Base-by-base conservation (phyloP, 768 basidiomycete genomes). In the Termitomyces sp. region DNA sequence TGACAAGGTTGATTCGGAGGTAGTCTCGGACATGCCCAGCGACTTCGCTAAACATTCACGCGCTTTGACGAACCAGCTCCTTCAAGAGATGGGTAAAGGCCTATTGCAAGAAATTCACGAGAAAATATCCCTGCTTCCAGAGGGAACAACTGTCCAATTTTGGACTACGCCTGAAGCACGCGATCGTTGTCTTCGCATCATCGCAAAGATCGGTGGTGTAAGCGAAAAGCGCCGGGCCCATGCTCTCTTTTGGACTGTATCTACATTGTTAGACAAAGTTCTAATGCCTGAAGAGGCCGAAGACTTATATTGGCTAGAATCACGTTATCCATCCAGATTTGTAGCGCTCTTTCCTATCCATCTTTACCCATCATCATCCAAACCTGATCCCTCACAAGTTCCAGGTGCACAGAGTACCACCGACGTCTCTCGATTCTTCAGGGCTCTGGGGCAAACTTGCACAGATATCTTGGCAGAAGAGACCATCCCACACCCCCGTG, bases 131-230 rank as follows among this genome's bases (percentile, higher is more conserved):
- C 19, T 62, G 9, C 49, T 69, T 21, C 37, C 62, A 2, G 23
- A 66, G 23, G 46, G 35, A 25, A 27, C 58, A 3, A 43, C 57
- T 2, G 74, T 89, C 7, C 76, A 81, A 45, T 92, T 94, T 59
- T 96, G 90, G 89, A 86, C 89, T 5, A 95, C 92, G 0, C 67
- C 70, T 0, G 92, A 94, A 66, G 92, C 91, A 0, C 81, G 82
- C 42, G 79, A 82, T 48, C 81, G 92, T 5, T 88, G 86, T 63
- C 71, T 87, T 19, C 77, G 82, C n/a, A 94, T 95, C 55, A 84
- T 92, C 4, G 76, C 78, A 35, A 90, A 90, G 66, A 91, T 96
- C 37, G 92, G 90, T 1, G 91, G 92, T 0, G 72, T 76, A 5
- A 72, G 72, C 58, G 92, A 95, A 71, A 82, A 78, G 59, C 74